Base-by-base conservation (phyloP, 805 yeast species). In the Starmerella apicola region DNA sequence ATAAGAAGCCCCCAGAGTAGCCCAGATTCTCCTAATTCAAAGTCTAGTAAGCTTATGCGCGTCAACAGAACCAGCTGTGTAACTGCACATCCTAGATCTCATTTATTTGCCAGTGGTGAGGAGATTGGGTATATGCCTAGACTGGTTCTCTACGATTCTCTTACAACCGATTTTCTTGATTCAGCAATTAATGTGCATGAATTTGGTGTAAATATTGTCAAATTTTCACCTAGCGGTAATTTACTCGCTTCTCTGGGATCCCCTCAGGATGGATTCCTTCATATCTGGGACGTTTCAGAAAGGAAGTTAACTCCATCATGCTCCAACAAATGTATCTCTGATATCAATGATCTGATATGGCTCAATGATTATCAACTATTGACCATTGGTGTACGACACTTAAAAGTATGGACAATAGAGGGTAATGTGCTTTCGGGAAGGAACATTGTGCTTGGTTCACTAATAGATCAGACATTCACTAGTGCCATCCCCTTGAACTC, bases 91-190 rank as follows among this genome's bases (percentile, higher is more conserved):
- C 73, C 79, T 0, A 70, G 72, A 51, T 65, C 62, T 28, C 63
- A 57, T 33, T 48, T 72, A 4, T 54, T 80, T 20, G 84, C 84
- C 0, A 72, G 78, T 13, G 88, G 88, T 2, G 88, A 80, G 52
- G 56, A 67, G 0, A 86, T 86, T 19, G 50, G 50, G 0, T 76
- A 75, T 45, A 73, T 68, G 46, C 88, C 88, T 1, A 61, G 85
- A 16, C 65, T 80, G 2, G 57, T 77, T 17, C 13, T 67, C 67
- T 44, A 51, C 62, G 43, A 40, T 34, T 36, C 31, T 6, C 7
- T 10, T 4, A 12, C 37, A 10, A 51, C 59, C 4, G 56, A 52
- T n/a, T 81, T 83, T 1, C 55, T 76, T 5, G 70, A 71, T 7
- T 61, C 68, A 13, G 66, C 76, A 1, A 58, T 64, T 39, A 84